phyloP scores from a whole-genome alignment of 2,329 filamentous ascomycete species.

The Paecilomyces variotii region DNA sequence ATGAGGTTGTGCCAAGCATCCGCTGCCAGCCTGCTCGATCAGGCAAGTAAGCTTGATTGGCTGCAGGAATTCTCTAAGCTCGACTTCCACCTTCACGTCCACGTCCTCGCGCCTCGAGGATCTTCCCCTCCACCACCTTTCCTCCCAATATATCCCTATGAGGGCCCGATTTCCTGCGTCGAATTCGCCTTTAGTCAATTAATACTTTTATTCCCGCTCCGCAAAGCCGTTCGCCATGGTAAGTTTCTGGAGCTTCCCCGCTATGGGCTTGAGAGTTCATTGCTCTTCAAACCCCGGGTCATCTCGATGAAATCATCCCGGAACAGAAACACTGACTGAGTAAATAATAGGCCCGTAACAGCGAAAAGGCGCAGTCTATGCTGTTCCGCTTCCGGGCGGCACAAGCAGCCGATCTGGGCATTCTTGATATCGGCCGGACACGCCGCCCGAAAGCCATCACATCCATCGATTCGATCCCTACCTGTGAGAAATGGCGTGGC shows the following conservation, averaged over 20 bases:
- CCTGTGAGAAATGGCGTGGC: conserved; percentile 95
- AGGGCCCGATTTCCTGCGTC: not conserved
- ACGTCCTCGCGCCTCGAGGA: not conserved
- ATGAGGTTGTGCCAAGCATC: not conserved
- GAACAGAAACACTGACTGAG: conserved; percentile 1
- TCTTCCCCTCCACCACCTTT: not conserved
- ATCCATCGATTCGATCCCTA: conserved; percentile 70
- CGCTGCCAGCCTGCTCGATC: not conserved
- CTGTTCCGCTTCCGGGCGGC: conserved; percentile 98
- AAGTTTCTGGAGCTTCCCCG: not conserved
- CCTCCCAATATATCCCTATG: not conserved
- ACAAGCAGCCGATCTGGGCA: conserved; percentile 90
- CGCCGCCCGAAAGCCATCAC: conserved; percentile 89
- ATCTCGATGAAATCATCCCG: not conserved
- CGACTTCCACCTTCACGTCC: not conserved
- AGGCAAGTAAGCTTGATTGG: not conserved
- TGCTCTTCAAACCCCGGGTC: not conserved
- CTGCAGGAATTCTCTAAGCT: not conserved
- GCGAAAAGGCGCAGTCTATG: conserved; percentile 99
- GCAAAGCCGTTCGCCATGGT: not conserved
- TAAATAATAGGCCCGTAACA: conserved; percentile 73
- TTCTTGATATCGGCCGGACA: conserved; percentile 84
- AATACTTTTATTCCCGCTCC: not conserved
- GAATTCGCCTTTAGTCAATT: not conserved
- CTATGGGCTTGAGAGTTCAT: not conserved